Base-by-base conservation (phyloP, 106 monocot species). In the Apostasia ramifera region DNA sequence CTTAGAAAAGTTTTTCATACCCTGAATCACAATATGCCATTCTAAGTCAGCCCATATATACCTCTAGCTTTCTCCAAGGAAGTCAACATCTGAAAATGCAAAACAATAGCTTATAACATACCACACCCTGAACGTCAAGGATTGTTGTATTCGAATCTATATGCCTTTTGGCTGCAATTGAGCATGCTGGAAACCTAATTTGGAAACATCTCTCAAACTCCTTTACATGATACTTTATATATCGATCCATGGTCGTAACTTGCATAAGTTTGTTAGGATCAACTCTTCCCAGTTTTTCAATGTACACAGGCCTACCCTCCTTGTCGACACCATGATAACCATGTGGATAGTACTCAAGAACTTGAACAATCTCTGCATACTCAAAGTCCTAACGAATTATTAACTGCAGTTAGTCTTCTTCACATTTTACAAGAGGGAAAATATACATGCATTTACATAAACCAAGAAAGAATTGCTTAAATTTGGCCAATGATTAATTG, bases 91-190 rank as follows among this genome's bases (percentile, higher is more conserved):
- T 41, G 54, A 57, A 1, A 15, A 39, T 53, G 38, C n/a, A 8
- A 8, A 1, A 40, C 37, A 42, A 47, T 11, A 65, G 59, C 37
- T 68, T 14, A 40, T 1, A 70, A 73, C 78, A 69, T 88, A 88
- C 88, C 92, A 92, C 88, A 47, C 88, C 92, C 53, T 92, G 88
- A 39, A 92, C 88, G 83, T 92, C 92, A 3, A 92, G 55, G 57
- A 92, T 92, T 66, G 92, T 85, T 60, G 88, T 92, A 13, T 68
- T 83, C 14, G 92, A 92, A 66, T 92, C 92, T 49, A 90, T 90
- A 68, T 92, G 88, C 61, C 52, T 85, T 76, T 85, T 92, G n/a
- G 88, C 82, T 71, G 85, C 85, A 76, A 92, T 85, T 38, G 92
- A 88, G 61, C 87, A 92, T 57, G 92, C 72, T 63, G 92, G 88